A percentile compares a stretch with the other conserved stretches of the same genome.
Evolutionary conservation across 2,329 filamentous ascomycete genomes (phyloP).

Genomic region (Colletotrichum acutatum): DNA sequence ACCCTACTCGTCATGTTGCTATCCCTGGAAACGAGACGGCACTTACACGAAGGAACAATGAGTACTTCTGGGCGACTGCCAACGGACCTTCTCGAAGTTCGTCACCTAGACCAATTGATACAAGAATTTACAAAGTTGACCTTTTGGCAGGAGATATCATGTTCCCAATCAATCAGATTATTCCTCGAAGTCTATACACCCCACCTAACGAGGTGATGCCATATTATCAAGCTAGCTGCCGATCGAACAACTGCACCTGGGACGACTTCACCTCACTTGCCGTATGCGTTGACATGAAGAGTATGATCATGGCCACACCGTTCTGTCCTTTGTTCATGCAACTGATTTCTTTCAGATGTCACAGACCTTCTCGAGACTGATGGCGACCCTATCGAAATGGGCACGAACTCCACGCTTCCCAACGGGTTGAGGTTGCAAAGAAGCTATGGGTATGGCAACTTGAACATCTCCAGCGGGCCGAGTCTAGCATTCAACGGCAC

Average conservation of each 20-base stretch:
- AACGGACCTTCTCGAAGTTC: neutral
- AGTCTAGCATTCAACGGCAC: constrained; percentile 4
- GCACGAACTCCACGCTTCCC: constrained; percentile 1
- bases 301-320: neutral
- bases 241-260: constrained; percentile 21
- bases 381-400: neutral
- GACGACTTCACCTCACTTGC: constrained; percentile 12
- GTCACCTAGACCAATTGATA: neutral
- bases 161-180: constrained; percentile 15
- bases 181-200: constrained; percentile 1
- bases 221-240: constrained; percentile 11
- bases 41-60: neutral
- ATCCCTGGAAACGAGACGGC: neutral
- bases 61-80: constrained; percentile 16
- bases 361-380: neutral
- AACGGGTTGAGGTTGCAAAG: neutral
- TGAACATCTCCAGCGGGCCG: constrained; percentile 13
- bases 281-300: constrained; percentile 18
- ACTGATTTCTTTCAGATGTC: neutral
- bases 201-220: constrained; percentile 2
- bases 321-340: no score
- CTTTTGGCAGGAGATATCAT: constrained; percentile 8
- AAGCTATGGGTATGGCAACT: neutral
- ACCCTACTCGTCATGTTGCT: constrained; percentile 2
- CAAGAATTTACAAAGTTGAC: neutral